A percentile compares a stretch with the other conserved stretches of the same genome.
phyloP scores from a whole-genome alignment of 768 basidiomycete genomes.

The Hirschioporus abietinus region DNA sequence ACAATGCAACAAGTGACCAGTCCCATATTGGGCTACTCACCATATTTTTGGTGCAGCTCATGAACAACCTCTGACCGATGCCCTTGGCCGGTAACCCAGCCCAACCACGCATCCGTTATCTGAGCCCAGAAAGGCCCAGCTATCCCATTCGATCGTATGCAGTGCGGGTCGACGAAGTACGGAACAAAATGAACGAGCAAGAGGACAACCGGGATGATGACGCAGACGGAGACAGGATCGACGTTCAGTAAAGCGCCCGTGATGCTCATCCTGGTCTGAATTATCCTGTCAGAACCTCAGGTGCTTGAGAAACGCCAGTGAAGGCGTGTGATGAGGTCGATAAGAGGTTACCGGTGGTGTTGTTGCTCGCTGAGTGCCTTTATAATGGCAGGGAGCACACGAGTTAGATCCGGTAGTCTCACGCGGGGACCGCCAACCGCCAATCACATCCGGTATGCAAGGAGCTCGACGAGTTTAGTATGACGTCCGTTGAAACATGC shows the following conservation, averaged over 20 bases:
- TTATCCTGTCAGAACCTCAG: not conserved
- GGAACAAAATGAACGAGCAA: slow-evolving; percentile 32
- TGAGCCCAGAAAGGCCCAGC: slow-evolving; percentile 71
- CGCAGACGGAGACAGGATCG: slow-evolving; percentile 10
- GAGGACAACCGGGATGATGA: slow-evolving; percentile 10
- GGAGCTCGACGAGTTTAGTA: not conserved
- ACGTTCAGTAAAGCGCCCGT: slow-evolving; percentile 12
- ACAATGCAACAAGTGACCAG: not conserved
- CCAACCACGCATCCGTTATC: slow-evolving; percentile 73
- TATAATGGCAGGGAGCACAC: not conserved
- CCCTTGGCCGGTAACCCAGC: slow-evolving; percentile 55
- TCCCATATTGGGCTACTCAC: slow-evolving; percentile 30
- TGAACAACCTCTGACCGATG: slow-evolving; percentile 76
- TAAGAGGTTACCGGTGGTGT: not conserved
- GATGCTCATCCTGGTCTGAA: slow-evolving; percentile 13
- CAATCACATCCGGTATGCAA: not conserved
- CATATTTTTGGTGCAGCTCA: slow-evolving; percentile 65
- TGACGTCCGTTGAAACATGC: not conserved
- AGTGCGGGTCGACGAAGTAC: slow-evolving; percentile 53
- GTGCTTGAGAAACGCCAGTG: no score
- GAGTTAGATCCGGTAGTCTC: not conserved
- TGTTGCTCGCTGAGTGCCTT: not conserved
- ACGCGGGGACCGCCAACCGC: not conserved
- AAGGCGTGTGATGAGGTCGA: not conserved
- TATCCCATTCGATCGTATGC: slow-evolving; percentile 41